Conservation (phyloP, 129 eudicot species). For the sunflower (Helianthus annuus) region DNA sequence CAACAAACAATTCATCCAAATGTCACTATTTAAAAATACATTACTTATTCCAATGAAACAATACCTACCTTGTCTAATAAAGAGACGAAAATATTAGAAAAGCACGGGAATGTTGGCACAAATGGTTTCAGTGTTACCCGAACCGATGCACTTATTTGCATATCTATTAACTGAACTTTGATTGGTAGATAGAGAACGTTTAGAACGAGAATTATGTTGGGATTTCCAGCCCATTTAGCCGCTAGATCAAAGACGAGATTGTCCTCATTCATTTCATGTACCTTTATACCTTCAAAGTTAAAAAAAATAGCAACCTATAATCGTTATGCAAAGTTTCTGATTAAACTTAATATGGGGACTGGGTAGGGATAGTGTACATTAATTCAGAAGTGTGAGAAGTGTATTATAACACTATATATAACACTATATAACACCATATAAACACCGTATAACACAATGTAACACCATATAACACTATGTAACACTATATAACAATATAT, state of each 20-base stretch:
- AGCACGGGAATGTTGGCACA: conserved; percentile 80
- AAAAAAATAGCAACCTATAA: not conserved
- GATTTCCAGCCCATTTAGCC: conserved; percentile 71
- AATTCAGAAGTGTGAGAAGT: no score
- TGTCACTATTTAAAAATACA: not conserved
- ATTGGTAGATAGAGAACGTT: conserved; percentile 46
- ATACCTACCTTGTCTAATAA: conserved; percentile 62
- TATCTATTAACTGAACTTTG: conserved; percentile 58
- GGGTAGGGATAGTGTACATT: no score
- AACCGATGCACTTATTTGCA: conserved; percentile 54
- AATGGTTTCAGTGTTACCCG: conserved; percentile 61
- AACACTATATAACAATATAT: no score
- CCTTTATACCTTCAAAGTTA: conserved; percentile 56
- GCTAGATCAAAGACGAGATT: conserved; percentile 61
- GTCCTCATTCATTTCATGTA: conserved; percentile 57
- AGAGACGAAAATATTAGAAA: conserved; percentile 50
- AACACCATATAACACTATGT: no score
- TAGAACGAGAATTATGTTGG: conserved; percentile 48
- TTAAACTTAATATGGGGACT: not conserved
- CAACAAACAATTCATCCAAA: conserved; percentile 5
- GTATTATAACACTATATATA: no score
- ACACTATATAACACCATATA: no score
- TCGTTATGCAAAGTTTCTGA: conserved; percentile 5
- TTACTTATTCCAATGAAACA: not conserved
- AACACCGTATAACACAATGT: no score